Percentiles rank a stretch among this genome's conserved stretches.
phyloP scores from a whole-genome alignment of 805 yeast species.

The Torulaspora delbrueckii region DNA sequence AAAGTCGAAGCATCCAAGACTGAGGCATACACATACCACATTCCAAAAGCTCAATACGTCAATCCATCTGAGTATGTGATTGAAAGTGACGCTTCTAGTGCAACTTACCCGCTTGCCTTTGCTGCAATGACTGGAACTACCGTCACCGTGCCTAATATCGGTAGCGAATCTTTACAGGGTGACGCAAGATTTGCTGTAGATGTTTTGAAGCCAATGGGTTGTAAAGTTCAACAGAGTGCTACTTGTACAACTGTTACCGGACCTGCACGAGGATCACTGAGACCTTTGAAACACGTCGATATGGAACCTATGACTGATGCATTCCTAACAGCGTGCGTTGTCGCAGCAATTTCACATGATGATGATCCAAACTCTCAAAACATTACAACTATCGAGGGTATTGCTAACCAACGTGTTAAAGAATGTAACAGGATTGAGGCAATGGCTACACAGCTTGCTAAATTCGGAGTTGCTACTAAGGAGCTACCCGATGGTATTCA shows the following conservation, averaged over 20 bases:
- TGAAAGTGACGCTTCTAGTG: slow-evolving; percentile 96
- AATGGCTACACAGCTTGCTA: slow-evolving; percentile 81
- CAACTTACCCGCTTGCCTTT: slow-evolving; percentile 94
- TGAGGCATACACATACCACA: slow-evolving; percentile 80
- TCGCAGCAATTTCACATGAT: slow-evolving; percentile 82
- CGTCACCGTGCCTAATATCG: slow-evolving; percentile 91
- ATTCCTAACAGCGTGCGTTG: slow-evolving; percentile 91
- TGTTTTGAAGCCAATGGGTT: slow-evolving; percentile 93
- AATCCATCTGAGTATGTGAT: slow-evolving; percentile 84
- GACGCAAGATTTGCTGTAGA: slow-evolving; percentile 95
- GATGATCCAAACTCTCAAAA: slow-evolving; percentile 38
- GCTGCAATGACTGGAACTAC: slow-evolving; percentile 95
- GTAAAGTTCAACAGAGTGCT: slow-evolving; percentile 74
- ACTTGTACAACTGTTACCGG: slow-evolving; percentile 91
- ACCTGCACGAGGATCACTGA: slow-evolving; percentile 64
- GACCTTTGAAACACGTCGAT: slow-evolving; percentile 71
- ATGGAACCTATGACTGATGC: slow-evolving; percentile 99
- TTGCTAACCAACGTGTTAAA: slow-evolving; percentile 96
- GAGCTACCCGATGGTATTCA: slow-evolving; percentile 92
- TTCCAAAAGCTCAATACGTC: slow-evolving; percentile 75
- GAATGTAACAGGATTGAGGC: slow-evolving; percentile 96
- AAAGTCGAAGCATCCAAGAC: slow-evolving; percentile 61
- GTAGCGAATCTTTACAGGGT: slow-evolving; percentile 87
- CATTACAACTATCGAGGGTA: slow-evolving; percentile 81
- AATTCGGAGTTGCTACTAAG: slow-evolving; percentile 80